A percentile compares a stretch with the other conserved stretches of the same genome.
Evolutionary conservation across 2,329 filamentous ascomycete species (phyloP).

Genomic region (Aspergillus hiratsukae): DNA sequence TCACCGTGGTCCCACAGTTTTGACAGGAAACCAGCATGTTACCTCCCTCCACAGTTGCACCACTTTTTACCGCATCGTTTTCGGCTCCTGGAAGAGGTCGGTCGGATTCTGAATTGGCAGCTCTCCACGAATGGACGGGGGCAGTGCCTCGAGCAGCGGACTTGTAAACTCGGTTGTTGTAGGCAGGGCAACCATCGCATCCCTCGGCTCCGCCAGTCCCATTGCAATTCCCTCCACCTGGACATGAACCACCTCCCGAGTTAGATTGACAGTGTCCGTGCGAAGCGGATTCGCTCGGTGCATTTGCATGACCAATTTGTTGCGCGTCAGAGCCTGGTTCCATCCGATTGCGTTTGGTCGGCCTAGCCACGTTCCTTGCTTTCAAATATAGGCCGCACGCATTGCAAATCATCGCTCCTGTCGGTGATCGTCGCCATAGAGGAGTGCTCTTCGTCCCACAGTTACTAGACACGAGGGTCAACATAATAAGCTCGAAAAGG

Average conservation of each 20-base stretch:
- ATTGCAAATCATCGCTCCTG: conserved; percentile 94
- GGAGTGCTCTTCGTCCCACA: conserved; percentile 92
- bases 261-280: conserved; percentile 27
- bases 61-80: conserved; percentile 21
- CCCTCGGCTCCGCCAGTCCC: conserved; percentile 93
- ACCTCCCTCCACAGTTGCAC: conserved; percentile 21
- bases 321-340: conserved; percentile 39
- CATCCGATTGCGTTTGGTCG: conserved; percentile 77
- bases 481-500: conserved; percentile 1
- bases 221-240: conserved; percentile 90
- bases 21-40: conserved; percentile 82
- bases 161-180: conserved; percentile 96
- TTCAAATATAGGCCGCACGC: conserved; percentile 94
- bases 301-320: conserved; percentile 27
- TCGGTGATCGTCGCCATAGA: conserved; percentile 87
- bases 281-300: conserved; percentile 1
- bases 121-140: conserved; percentile 28
- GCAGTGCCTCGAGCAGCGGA: conserved; percentile 52
- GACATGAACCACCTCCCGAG: conserved; percentile 82
- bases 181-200: conserved; percentile 92
- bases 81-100: conserved; percentile 16
- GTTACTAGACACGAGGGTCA: conserved; percentile 58
- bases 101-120: conserved; percentile 26
- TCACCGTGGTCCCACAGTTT: conserved; percentile 95
- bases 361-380: conserved; percentile 83